These are phyloP conservation scores for Cephaloascus albidus DNA, from an alignment of 805 yeast species.

Conservation along the genomic window DNA sequence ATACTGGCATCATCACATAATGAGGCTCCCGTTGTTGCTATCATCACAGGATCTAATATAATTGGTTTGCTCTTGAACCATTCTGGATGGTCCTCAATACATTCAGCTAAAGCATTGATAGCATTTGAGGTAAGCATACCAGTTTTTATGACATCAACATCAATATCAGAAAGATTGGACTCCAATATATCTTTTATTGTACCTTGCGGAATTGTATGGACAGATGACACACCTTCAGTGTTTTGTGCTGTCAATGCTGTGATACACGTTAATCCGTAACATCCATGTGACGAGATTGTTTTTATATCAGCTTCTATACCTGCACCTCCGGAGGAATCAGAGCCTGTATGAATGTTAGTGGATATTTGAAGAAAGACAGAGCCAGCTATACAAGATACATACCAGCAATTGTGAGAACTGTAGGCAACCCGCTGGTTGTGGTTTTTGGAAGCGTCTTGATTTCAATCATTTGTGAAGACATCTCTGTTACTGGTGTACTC, in stretches of 20 bases:
- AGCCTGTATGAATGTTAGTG: slow-evolving; percentile 62
- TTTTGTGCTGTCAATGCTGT: slow-evolving; percentile 80
- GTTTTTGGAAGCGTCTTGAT: too few relatives aligned
- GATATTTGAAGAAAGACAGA: too few relatives aligned
- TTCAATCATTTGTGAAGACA: too few relatives aligned
- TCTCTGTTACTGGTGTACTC: too few relatives aligned
- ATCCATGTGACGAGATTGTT: slow-evolving; percentile 65
- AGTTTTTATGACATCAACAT: slow-evolving; percentile 62
- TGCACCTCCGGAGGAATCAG: slow-evolving; percentile 86
- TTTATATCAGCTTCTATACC: slow-evolving; percentile 87
- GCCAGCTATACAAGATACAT: too few relatives aligned
- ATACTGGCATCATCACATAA: slow-evolving; percentile 42
- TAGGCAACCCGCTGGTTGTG: neutral
- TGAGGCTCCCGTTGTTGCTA: slow-evolving; percentile 66
- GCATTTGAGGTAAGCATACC: slow-evolving; percentile 65
- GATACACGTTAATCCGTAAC: slow-evolving; percentile 70
- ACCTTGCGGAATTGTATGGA: slow-evolving; percentile 21
- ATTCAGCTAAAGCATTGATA: slow-evolving; percentile 31
- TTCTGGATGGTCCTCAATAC: slow-evolving; percentile 18
- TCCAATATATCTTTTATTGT: slow-evolving; percentile 29
- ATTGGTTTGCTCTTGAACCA: slow-evolving; percentile 17
- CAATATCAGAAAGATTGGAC: slow-evolving; percentile 50
- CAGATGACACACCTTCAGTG: slow-evolving; percentile 35
- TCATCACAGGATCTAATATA: slow-evolving; percentile 79
- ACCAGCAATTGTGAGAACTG: neutral